These are phyloP conservation scores for Rubroshorea leprosula DNA, from an alignment of 345 rosid genomes.

Conservation along the genomic window DNA sequence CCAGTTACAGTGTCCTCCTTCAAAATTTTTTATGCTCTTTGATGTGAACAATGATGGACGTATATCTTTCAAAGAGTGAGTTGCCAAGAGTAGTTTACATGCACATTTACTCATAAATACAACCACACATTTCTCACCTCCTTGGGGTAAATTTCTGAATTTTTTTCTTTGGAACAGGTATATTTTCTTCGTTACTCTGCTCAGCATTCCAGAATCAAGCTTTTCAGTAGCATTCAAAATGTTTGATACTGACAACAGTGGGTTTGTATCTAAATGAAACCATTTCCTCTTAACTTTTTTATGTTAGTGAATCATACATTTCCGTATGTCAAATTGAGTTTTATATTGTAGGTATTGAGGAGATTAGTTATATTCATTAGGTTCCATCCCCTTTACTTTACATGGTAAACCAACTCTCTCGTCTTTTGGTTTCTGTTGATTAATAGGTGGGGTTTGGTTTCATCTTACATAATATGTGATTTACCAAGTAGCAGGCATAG, in stretches of 20 bases:
- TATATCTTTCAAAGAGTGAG: constrained; percentile 94
- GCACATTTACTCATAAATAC: neutral
- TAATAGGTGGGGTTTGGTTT: constrained; percentile 17
- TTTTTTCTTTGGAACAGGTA: constrained; percentile 48
- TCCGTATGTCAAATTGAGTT: too few species aligned
- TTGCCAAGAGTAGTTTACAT: constrained; percentile 3
- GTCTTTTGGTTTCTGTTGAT: neutral
- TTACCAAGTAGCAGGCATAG: neutral
- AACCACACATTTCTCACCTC: neutral
- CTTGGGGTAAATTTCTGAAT: constrained; percentile 5
- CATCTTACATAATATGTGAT: neutral
- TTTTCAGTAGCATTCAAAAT: constrained; percentile 81
- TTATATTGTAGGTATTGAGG: neutral
- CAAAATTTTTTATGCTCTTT: constrained; percentile 85
- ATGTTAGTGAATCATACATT: constrained; percentile 2
- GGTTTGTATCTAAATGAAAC: constrained; percentile 43
- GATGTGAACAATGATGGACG: constrained; percentile 75
- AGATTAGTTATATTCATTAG: neutral
- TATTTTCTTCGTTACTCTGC: constrained; percentile 83
- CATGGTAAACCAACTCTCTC: neutral
- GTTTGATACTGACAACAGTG: constrained; percentile 76
- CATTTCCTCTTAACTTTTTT: neutral
- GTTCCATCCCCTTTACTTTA: neutral
- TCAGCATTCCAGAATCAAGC: constrained; percentile 85
- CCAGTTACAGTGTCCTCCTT: constrained; percentile 66